A percentile compares a stretch with the other conserved stretches of the same genome.
Conservation (phyloP, 2,329 filamentous ascomycete species). For the Grosmannia penicillata region DNA sequence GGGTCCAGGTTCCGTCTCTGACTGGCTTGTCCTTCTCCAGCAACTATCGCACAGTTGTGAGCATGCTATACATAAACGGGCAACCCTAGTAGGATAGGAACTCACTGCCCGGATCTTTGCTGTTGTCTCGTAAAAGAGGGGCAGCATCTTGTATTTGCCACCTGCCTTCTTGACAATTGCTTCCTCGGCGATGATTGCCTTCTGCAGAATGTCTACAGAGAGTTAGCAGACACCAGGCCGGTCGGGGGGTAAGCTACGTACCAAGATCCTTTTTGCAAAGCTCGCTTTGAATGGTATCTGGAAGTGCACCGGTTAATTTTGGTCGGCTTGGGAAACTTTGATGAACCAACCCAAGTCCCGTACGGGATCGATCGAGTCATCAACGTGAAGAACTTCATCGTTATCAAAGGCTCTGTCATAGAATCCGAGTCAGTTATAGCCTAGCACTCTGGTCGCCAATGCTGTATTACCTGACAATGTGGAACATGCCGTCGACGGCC, state of each 20-base stretch:
- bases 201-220: slow-evolving; percentile 21
- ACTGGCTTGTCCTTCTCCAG: slow-evolving; percentile 25
- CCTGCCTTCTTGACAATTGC: slow-evolving; percentile 25
- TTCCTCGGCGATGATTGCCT: slow-evolving; percentile 24
- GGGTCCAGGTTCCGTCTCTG: slow-evolving; percentile 26
- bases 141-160: slow-evolving; percentile 29
- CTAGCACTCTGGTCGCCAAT: not conserved
- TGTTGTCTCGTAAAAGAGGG: slow-evolving; percentile 27
- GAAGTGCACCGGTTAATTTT: slow-evolving; percentile 7
- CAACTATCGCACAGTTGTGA: slow-evolving; percentile 13
- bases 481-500: slow-evolving; percentile 29
- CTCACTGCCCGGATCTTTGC: slow-evolving; percentile 22
- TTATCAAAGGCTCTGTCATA: slow-evolving; percentile 25
- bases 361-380: slow-evolving; percentile 29
- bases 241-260: slow-evolving; percentile 5
- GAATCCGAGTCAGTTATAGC: not conserved
- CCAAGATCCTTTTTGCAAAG: slow-evolving; percentile 26
- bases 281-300: slow-evolving; percentile 23
- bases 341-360: slow-evolving; percentile 23
- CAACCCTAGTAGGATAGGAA: not conserved
- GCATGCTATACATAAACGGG: not conserved
- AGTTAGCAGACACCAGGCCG: not conserved
- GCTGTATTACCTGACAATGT: slow-evolving; percentile 22
- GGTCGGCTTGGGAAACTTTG: not conserved
- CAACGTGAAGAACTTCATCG: slow-evolving; percentile 29